These are phyloP conservation scores for Citeromyces siamensis DNA, from an alignment of 1,139 yeast genomes.

Conservation along the genomic window DNA sequence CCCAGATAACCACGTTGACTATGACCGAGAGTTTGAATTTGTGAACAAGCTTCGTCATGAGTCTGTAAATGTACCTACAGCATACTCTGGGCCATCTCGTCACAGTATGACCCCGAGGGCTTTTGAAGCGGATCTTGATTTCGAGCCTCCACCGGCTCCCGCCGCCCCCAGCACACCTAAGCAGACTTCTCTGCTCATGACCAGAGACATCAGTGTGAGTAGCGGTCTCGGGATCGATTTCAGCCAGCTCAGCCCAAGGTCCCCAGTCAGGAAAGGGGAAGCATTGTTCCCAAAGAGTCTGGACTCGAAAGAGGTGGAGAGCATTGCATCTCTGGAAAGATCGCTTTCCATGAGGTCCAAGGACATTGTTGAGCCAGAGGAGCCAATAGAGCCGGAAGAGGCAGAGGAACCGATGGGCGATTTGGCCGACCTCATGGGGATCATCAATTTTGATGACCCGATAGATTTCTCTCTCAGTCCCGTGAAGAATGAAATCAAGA, in stretches of 20 bases:
- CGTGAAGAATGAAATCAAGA: background rate
- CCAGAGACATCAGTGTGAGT: background rate
- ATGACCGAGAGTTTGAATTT: conserved; percentile 8
- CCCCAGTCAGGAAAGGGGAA: conserved; percentile 32
- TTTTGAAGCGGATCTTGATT: background rate
- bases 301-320: conserved; percentile 56
- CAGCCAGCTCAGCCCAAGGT: background rate
- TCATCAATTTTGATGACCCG: conserved; percentile 33
- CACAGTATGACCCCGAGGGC: background rate
- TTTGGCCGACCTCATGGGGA: conserved; percentile 49
- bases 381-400: conserved; percentile 7
- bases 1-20: conserved; percentile 15
- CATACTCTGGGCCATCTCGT: background rate
- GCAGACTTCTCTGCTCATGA: background rate
- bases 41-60: conserved; percentile 7
- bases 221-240: conserved; percentile 8
- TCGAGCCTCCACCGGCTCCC: background rate
- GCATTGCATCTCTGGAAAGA: conserved; percentile 61
- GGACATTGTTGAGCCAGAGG: conserved; percentile 16
- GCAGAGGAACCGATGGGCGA: conserved; percentile 15
- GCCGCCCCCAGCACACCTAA: background rate
- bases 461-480: background rate
- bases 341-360: conserved; percentile 47
- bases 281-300: conserved; percentile 61
- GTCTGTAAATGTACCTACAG: conserved; percentile 3